These are phyloP conservation scores for Mollisia scopiformis DNA, from an alignment of 2,329 filamentous ascomycete species.

Conservation along the genomic window DNA sequence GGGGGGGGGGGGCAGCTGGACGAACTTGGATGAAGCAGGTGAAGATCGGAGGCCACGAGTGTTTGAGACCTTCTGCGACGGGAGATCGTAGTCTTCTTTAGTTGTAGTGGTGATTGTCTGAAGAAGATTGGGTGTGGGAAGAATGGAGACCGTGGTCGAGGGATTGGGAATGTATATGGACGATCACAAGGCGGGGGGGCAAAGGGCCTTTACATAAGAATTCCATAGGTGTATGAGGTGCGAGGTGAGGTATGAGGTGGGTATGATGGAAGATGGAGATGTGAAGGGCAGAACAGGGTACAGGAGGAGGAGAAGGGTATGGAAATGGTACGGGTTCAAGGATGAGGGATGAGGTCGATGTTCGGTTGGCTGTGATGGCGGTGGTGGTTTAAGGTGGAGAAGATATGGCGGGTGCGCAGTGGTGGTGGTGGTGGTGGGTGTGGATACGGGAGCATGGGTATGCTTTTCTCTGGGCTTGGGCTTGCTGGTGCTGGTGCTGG, in stretches of 20 bases:
- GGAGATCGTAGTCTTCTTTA: slow-evolving; percentile 4
- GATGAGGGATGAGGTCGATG: too few relatives aligned
- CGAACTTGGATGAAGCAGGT: slow-evolving; percentile 13
- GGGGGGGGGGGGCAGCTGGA: background rate
- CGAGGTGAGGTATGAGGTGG: background rate
- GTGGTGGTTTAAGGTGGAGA: too few relatives aligned
- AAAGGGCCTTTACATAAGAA: slow-evolving; percentile 26
- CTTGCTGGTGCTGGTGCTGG: too few relatives aligned
- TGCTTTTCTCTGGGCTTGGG: too few relatives aligned
- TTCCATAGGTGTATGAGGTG: slow-evolving; percentile 9
- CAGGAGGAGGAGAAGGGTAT: background rate
- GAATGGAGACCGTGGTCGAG: slow-evolving; percentile 17
- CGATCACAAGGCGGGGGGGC: slow-evolving; percentile 27
- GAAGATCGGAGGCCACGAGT: slow-evolving; percentile 23
- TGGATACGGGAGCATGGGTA: too few relatives aligned
- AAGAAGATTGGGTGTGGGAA: background rate
- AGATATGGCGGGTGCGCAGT: too few relatives aligned
- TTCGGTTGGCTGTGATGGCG: too few relatives aligned
- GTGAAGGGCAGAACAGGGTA: too few relatives aligned
- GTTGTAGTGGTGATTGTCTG: background rate
- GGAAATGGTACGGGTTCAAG: background rate
- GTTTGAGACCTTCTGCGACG: slow-evolving; percentile 14
- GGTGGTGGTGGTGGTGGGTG: too few relatives aligned
- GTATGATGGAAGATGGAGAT: background rate
- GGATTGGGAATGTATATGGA: slow-evolving; percentile 28